Evolutionary conservation across 352 stramenopile species (phyloP), one percentile per base, ranked within the genome.

Genomic region (Peronospora belbahrii): DNA sequence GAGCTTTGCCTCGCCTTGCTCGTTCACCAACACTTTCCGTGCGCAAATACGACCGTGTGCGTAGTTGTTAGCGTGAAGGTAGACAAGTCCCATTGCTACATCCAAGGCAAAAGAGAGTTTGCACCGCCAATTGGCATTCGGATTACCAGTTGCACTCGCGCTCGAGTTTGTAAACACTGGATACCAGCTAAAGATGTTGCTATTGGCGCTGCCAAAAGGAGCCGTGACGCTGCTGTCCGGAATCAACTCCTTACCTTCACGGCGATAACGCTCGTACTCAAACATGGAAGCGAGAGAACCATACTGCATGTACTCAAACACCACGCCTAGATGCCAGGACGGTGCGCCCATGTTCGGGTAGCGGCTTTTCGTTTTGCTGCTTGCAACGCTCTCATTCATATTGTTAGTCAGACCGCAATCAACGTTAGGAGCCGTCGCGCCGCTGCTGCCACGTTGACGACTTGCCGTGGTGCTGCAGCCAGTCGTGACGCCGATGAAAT

Each of bases 81-180:
- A 91, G 37, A 83, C 67, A 2, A 91, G 67, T 0, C 59, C 80
- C 68, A 87, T 86, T n/a, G 76, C 74, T 11, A 91, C 74, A 50
- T 91, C 77, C 18, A 91, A 47, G 7, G 80, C 80, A 37, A 91
- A 72, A 1, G 76, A 81, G 7, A 91, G 56, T 59, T 91, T 91
- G 52, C 71, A 85, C 0, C 76, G 64, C 63, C 69, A 78, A 28
- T 82, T 72, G 5, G 64, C 59, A 14, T 72, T 74, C 3, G 67
- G 57, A 24, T 67, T 77, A 7, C 64, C 64, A 32, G 67, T 70
- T 31, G 63, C 68, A 19, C 47, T 66, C n/a, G 56, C 35, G 13
- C 56, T 60, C 18, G 58, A 72, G 44, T 59, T 60, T 0, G 39
- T 39, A 20, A 61, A 65, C 24, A 67, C 53, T 18, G 68, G 71